Conservation (phyloP, 2,329 filamentous ascomycete species). For the Ambrosiella cleistominuta region DNA sequence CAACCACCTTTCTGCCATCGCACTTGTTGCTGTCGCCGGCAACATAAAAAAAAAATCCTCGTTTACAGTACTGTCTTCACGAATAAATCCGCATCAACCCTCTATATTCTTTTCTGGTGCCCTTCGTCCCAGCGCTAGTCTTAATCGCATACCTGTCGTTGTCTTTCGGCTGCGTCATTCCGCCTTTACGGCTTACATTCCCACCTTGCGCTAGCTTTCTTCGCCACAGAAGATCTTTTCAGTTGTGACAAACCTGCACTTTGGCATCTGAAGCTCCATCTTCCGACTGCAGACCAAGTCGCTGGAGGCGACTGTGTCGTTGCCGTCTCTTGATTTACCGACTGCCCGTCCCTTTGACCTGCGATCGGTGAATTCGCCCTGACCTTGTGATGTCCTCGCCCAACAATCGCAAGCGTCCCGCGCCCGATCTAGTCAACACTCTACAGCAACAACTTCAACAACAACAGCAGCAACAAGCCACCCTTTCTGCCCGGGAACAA, state of each 20-base stretch:
- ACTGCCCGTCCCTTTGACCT: background rate
- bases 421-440: slow-evolving; percentile 3
- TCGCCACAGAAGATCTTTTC: background rate
- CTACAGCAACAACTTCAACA: slow-evolving; percentile 15
- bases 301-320: background rate
- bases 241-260: background rate
- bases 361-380: background rate
- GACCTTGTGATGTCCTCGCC: slow-evolving; percentile 8
- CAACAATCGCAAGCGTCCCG: slow-evolving; percentile 12
- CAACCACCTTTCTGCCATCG: background rate
- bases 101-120: too few relatives aligned
- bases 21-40: too few relatives aligned
- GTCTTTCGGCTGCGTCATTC: background rate
- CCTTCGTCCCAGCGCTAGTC: too few relatives aligned
- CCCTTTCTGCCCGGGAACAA: background rate
- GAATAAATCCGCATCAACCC: too few relatives aligned
- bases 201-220: background rate
- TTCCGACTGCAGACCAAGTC: background rate
- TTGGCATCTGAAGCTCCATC: background rate
- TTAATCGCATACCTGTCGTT: background rate
- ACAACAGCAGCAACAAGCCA: slow-evolving; percentile 18
- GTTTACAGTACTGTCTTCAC: too few relatives aligned
- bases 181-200: background rate
- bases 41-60: too few relatives aligned
- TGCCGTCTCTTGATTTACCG: background rate